These are phyloP conservation scores for Plasmodium vinckei DNA, from an alignment of 169 alveolate species.

Conservation along the genomic window DNA sequence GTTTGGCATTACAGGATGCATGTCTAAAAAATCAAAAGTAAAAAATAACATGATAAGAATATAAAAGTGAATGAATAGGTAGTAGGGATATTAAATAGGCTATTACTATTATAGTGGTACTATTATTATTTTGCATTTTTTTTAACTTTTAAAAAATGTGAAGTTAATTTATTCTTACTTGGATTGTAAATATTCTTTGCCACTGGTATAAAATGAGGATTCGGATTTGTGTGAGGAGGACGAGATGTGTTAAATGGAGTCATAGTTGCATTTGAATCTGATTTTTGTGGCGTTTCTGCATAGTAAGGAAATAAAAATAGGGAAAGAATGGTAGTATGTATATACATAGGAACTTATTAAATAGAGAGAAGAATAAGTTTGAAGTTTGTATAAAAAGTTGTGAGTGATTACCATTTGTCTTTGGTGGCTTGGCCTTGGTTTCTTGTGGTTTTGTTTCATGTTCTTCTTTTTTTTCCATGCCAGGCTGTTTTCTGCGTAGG, in stretches of 20 bases:
- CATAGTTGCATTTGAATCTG: slow-evolving; percentile 43
- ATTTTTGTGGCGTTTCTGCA: slow-evolving; percentile 1
- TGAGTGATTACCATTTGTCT: too few relatives aligned
- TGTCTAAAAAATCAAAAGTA: slow-evolving; percentile 1
- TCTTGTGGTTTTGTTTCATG: too few relatives aligned
- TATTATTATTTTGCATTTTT: too few relatives aligned
- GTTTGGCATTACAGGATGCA: slow-evolving; percentile 32
- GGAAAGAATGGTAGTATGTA: background rate
- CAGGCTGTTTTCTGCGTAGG: too few relatives aligned
- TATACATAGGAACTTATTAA: background rate
- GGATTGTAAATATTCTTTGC: slow-evolving; percentile 49
- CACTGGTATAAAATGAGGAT: slow-evolving; percentile 17
- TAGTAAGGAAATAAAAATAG: background rate
- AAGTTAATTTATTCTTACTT: slow-evolving; percentile 9
- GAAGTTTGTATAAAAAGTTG: too few relatives aligned
- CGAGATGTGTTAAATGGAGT: slow-evolving; percentile 48
- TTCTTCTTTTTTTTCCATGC: too few relatives aligned
- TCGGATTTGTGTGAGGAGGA: slow-evolving; percentile 27
- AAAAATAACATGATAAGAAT: background rate
- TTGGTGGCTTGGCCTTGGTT: too few relatives aligned
- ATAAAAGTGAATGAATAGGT: background rate
- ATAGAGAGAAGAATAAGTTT: background rate
- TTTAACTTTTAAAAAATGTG: background rate
- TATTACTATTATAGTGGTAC: background rate
- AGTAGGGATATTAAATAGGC: background rate